Evolutionary conservation across 1,284 basidiomycete species (phyloP).

Genomic region (Apiotrichum domesticum): DNA sequence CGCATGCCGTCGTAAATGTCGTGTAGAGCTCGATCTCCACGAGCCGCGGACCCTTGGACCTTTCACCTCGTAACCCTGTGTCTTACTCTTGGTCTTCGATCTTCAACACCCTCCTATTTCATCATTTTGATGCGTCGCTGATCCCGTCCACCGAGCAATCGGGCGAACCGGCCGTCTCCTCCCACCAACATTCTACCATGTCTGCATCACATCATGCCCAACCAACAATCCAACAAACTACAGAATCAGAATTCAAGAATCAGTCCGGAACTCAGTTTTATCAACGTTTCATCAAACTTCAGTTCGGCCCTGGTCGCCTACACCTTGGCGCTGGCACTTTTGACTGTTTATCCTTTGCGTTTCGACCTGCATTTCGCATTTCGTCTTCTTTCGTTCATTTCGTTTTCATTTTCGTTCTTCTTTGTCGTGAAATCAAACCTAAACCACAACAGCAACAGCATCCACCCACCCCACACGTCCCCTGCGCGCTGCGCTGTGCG

Average conservation of each 20-base stretch:
- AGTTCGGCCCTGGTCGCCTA: neutral
- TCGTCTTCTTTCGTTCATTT: conserved; percentile 7
- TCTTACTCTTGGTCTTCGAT: no score
- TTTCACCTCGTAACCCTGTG: no score
- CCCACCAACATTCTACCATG: neutral
- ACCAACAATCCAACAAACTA: neutral
- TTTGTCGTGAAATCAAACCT: no score
- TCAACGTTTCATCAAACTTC: neutral
- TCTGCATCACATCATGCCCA: neutral
- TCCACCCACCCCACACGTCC: no score
- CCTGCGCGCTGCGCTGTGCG: conserved; percentile 2
- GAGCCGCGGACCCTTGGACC: no score
- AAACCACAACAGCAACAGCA: no score
- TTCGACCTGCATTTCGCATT: neutral
- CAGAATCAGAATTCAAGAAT: no score
- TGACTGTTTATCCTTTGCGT: no score
- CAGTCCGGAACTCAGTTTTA: neutral
- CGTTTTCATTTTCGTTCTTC: neutral
- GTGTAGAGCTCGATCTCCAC: no score
- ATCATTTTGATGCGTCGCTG: neutral
- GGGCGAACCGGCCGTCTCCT: neutral
- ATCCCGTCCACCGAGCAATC: neutral
- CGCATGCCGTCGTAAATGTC: neutral
- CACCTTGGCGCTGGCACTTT: no score
- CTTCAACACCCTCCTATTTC: no score